Base-by-base conservation (phyloP, 768 basidiomycete genomes). In the Termitomyces sp. region DNA sequence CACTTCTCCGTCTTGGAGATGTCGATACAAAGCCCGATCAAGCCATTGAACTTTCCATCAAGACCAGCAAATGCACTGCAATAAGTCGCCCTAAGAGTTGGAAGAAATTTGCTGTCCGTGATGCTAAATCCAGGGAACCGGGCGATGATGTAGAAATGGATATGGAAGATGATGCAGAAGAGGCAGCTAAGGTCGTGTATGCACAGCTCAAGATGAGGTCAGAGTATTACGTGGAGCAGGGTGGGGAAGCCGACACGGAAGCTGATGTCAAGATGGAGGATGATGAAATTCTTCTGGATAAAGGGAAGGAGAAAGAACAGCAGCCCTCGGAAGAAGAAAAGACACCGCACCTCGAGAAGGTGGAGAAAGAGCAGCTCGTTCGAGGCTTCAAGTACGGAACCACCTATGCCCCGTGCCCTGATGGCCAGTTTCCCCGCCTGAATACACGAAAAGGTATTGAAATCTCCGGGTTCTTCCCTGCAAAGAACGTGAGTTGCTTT, bases 331-430 rank as follows among this genome's bases (percentile, higher is more conserved):
- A 71, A 38, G 63, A 68, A 22, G 66, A 67, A 23, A 73, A 75
- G 41, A 68, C 70, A 23, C 68, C 71, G 10, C 67, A 66, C 15
- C 53, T 75, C 23, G 78, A 82, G 62, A 81, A 79, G 56, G 81
- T 91, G 6, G 86, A 90, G 65, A 88, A 88, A 68, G 88, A 91
- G 61, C 80, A 93, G 35, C 82, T 94, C 7, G 76, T 91, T 22
- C 73, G 78, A 59, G 93, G 91, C 2, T 95, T 89, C 76, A 89
- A 90, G 70, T 96, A 97, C 63, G 95, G 95, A 18, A 80, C 91
- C 2, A 88, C 90, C 1, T 94, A 92, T 68, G 88, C 84, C 3
- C 92, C 91, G 0, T 87, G 88, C 69, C 89, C 91, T 2, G 91
- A 92, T 49, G 91, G 85, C n/a, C 84, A 86, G 50, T 96, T 94